Base-by-base conservation (phyloP, 345 rosid genomes). In the Excoecaria agallocha region DNA sequence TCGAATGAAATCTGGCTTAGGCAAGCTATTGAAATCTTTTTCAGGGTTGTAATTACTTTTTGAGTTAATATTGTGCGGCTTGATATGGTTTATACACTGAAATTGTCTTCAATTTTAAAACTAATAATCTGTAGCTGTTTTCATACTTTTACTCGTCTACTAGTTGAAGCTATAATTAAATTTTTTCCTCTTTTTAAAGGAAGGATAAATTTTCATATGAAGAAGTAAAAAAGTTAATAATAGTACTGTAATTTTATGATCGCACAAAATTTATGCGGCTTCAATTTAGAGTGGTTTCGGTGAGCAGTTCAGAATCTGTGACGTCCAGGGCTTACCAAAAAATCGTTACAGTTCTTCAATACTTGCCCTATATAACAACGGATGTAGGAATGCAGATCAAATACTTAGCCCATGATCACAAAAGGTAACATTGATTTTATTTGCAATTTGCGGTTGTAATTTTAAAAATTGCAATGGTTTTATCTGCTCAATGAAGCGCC, bases 1-100 rank as follows among this genome's bases (percentile, higher is more conserved):
- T 8, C 37, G 37, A 25, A 48, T 24, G 41, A 41, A 16, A 16
- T 52, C 7, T 25, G 13, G 35, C 68, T 50, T 52, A 24, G 60
- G 73, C 62, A 59, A 39, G 67, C 50, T 35, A 6, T 39, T 43
- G 15, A 30, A 69, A 43, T 5, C 6, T 56, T 70, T 12, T 8
- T 12, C n/a, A 38, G 6, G 19, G 41, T 22, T 70, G 74, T 41
- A 68, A 78, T 45, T 65, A 60, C 7, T 25, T 66, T 30, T 64
- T 37, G 50, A 66, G 73, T 45, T 70, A 41, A 22, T 8, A 30
- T 74, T 63, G 20, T 54, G 59, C 17, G 61, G 48, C 70, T 45
- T 67, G 30, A 49, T 16, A 50, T 64, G 59, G 59, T 37, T 69
- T 48, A 65, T 12, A 25, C 2, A 52, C 55, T n/a, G 22, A 52